Conservation (phyloP, 495 filamentous ascomycete species). For the Achaetomiella virescens region DNA sequence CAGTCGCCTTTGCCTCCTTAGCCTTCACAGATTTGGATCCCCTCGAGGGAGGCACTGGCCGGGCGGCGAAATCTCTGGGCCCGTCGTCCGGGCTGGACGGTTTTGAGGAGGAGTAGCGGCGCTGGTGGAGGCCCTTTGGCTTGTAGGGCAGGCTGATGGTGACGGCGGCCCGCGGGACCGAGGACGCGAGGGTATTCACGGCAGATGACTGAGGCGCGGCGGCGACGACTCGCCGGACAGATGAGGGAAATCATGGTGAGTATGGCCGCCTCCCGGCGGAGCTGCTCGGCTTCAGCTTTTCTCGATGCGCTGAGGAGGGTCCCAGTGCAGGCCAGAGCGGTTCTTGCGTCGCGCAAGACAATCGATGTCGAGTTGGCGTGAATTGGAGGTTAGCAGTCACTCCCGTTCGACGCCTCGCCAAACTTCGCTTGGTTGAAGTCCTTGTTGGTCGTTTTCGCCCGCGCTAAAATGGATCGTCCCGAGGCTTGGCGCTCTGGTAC, state of each 20-base stretch:
- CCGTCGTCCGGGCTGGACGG: constrained; percentile 50
- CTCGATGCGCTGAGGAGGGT: background rate
- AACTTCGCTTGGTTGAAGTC: constrained; percentile 23
- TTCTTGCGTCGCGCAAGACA: constrained; percentile 2
- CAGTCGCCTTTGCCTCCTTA: constrained; percentile 36
- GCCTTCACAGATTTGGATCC: constrained; percentile 42
- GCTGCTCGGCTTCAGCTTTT: background rate
- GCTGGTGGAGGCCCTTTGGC: constrained; percentile 34
- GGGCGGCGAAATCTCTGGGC: constrained; percentile 39
- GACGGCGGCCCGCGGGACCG: constrained; percentile 31
- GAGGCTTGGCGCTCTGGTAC: constrained; percentile 14
- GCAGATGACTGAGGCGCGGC: constrained; percentile 37
- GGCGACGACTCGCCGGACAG: constrained; percentile 43
- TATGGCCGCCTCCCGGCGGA: constrained; percentile 16
- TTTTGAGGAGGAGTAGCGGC: constrained; percentile 53
- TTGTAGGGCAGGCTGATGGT: constrained; percentile 34
- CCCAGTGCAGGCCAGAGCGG: background rate
- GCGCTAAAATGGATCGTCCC: constrained; percentile 25
- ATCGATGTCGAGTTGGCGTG: constrained; percentile 1
- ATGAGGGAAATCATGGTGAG: constrained; percentile 44
- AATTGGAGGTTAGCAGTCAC: constrained; percentile 16
- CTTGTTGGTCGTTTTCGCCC: constrained; percentile 24
- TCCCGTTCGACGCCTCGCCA: constrained; percentile 10
- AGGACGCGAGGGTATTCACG: constrained; percentile 32
- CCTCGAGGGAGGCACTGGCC: constrained; percentile 34